Conservation (phyloP, 306 rosid species). For the Lagenaria siceraria region DNA sequence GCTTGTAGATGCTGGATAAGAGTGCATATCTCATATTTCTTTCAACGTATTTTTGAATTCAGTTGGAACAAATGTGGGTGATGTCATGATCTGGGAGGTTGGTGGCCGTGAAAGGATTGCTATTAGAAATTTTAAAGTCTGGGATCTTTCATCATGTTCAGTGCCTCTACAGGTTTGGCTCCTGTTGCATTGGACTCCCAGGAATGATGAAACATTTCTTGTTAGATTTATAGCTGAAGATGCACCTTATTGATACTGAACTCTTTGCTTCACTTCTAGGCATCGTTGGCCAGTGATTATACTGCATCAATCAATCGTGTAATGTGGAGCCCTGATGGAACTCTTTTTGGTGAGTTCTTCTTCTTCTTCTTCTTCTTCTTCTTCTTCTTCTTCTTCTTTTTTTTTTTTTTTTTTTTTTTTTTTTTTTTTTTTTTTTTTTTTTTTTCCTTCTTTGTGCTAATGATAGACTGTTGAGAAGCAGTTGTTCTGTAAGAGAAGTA, state of each 20-base stretch:
- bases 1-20: not conserved
- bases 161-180: slow-evolving; percentile 64
- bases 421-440: not conserved
- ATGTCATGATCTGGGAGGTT: slow-evolving; percentile 78
- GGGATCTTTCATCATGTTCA: slow-evolving; percentile 65
- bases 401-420: no score
- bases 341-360: slow-evolving; percentile 71
- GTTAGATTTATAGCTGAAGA: slow-evolving; percentile 4
- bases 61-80: slow-evolving; percentile 96
- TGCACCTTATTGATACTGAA: not conserved
- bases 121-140: slow-evolving; percentile 60
- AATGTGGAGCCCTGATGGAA: slow-evolving; percentile 96
- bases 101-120: slow-evolving; percentile 76
- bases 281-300: slow-evolving; percentile 61
- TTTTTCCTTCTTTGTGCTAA: not conserved
- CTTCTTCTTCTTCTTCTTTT: no score
- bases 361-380: no score
- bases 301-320: slow-evolving; percentile 82
- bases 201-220: not conserved
- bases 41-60: slow-evolving; percentile 14
- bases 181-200: not conserved
- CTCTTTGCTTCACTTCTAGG: slow-evolving; percentile 34
- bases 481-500: not conserved
- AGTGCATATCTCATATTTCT: not conserved
- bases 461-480: not conserved